Base-by-base conservation (phyloP, 495 filamentous ascomycete genomes). In the Penicillium robsamsonii region DNA sequence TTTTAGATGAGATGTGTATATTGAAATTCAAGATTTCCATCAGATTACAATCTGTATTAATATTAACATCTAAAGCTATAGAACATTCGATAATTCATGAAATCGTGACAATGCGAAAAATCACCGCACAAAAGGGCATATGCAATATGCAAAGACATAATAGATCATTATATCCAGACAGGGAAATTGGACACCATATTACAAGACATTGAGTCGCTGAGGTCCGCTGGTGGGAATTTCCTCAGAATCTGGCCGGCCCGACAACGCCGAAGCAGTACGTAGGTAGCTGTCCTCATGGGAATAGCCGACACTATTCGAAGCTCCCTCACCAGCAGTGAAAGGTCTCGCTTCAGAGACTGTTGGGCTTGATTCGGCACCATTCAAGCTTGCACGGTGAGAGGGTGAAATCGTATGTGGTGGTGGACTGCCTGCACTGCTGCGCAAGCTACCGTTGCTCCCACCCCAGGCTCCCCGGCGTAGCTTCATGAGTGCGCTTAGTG, bases 401-500 rank as follows among this genome's bases (percentile, higher is more conserved):
- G 70, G 61, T 0, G 70, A 46, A 2, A 69, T 53, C 4, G 67
- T 64, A 56, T 75, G 70, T 3, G 73, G 73, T 31, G 75, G 73
- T 9, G 83, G 82, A 46, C 83, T 88, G 31, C 83, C 83, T 42
- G 84, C 83, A 60, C 81, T 81, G 56, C 84, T 89, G 24, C 79
- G 77, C 12, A 89, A 67, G 62, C 88, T 92, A 0, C 78, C 85
- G 61, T 90, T 86, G 58, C 89, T 92, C 0, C 89, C 89, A 33
- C 89, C 89, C 83, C 90, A 96, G 0, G 90, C 88, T 46, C 81
- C 85, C 9, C 80, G 85, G 1, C 90, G 80, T 33, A 94, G 71
- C 59, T 84, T 88, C 72, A 90, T 78, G 3, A 96, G 74, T 5
- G 87, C 82, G 20, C 83, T 80, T 18, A 96, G 70, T 11, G 80